Percentiles rank a stretch among this genome's conserved stretches.
phyloP scores from a whole-genome alignment of 257 asterid species.

The Lycium ferocissimum region DNA sequence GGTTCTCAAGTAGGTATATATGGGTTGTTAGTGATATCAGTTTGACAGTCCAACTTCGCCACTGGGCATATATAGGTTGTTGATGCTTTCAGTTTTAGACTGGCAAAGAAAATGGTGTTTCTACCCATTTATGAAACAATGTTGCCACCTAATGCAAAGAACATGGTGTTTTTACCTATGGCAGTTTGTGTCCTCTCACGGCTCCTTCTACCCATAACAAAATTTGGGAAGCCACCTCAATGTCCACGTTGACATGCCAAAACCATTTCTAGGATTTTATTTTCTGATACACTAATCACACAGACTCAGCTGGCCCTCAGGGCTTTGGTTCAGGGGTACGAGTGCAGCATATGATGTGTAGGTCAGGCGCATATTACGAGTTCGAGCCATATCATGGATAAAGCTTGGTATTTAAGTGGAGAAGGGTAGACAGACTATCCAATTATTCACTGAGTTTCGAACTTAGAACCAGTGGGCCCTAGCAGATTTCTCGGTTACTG shows the following conservation, averaged over 20 bases:
- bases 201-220: conserved; percentile 5
- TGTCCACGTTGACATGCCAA: background rate
- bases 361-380: background rate
- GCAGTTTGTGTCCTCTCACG: background rate
- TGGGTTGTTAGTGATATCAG: background rate
- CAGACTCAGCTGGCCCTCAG: background rate
- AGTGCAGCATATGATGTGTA: background rate
- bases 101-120: background rate
- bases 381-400: background rate
- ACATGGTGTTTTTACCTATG: background rate
- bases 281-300: background rate
- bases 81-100: background rate
- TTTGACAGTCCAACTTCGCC: background rate
- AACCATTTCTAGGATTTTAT: background rate
- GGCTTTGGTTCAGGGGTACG: background rate
- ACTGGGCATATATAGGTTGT: background rate
- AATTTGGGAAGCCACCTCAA: background rate
- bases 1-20: background rate
- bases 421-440: background rate
- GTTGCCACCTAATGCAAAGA: background rate
- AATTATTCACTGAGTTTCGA: background rate
- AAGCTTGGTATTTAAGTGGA: background rate
- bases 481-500: background rate
- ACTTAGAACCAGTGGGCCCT: background rate
- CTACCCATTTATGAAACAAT: background rate